Percentiles rank a stretch among this genome's conserved stretches.
phyloP scores from a whole-genome alignment of 306 rosid species.

The Mimosa bimucronata region DNA sequence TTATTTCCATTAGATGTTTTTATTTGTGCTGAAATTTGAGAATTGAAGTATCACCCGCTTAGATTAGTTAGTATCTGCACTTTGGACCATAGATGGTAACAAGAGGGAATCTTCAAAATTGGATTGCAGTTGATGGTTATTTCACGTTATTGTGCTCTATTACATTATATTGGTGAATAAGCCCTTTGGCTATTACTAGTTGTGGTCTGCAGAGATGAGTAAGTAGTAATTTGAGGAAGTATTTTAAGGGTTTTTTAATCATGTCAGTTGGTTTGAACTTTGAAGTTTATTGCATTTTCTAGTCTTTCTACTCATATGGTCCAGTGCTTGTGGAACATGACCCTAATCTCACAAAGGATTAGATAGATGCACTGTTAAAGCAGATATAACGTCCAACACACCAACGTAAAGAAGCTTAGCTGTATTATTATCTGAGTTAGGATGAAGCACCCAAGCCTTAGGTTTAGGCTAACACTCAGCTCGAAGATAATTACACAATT shows the following conservation, averaged over 20 bases:
- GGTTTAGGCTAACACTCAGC: not conserved
- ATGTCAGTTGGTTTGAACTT: not conserved
- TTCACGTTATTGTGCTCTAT: not conserved
- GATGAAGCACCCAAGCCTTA: not conserved
- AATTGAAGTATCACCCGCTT: not conserved
- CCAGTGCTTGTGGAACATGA: too few relatives aligned
- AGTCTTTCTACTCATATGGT: not conserved
- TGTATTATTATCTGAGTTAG: not conserved
- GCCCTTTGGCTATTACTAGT: not conserved
- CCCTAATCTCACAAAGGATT: not conserved
- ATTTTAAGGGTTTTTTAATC: not conserved
- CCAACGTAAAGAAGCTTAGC: not conserved
- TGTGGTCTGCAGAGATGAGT: not conserved
- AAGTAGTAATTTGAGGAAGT: not conserved
- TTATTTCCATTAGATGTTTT: not conserved
- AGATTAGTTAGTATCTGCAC: not conserved
- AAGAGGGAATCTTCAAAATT: not conserved
- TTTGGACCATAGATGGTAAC: not conserved
- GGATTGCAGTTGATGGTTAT: not conserved
- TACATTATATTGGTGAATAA: not conserved
- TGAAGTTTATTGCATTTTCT: not conserved
- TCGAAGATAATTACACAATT: not conserved
- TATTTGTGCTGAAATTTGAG: conserved; percentile 9
- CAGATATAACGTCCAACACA: not conserved
- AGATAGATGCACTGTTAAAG: not conserved